phyloP scores from a whole-genome alignment of 257 asterid species.

The Solanum megistacrolobum region DNA sequence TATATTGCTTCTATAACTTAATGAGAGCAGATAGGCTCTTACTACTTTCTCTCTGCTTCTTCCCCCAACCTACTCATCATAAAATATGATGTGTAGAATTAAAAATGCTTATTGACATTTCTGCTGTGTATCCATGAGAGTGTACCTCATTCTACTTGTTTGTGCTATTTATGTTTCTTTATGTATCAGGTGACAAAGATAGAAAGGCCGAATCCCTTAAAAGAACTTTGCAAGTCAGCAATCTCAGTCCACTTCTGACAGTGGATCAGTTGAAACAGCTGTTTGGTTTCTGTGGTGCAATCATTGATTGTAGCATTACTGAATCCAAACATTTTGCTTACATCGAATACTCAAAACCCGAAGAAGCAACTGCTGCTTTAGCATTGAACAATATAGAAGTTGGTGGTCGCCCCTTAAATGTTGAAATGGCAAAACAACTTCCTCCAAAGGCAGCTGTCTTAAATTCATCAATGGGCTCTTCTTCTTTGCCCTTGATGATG shows the following conservation, averaged over 20 bases:
- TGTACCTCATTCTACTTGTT: background rate
- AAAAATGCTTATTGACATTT: background rate
- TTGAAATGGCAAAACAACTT: conserved; percentile 95
- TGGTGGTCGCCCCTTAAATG: conserved; percentile 92
- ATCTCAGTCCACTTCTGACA: conserved; percentile 81
- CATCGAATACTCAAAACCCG: conserved; percentile 81
- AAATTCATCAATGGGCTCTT: conserved; percentile 38
- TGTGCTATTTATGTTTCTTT: background rate
- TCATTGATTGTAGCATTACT: conserved; percentile 73
- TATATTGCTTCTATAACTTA: background rate
- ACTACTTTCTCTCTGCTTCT: background rate
- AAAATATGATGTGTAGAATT: background rate
- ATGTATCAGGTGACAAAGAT: conserved; percentile 37
- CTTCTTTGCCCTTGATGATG: conserved; percentile 75
- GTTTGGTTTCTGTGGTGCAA: conserved; percentile 75
- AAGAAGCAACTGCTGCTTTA: conserved; percentile 83
- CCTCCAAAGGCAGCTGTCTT: conserved; percentile 61
- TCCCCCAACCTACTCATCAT: background rate
- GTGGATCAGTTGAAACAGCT: conserved; percentile 94
- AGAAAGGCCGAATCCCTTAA: conserved; percentile 53
- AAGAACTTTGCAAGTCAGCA: conserved; percentile 87
- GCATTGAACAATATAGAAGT: conserved; percentile 93
- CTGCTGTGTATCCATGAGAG: background rate
- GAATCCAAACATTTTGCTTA: conserved; percentile 95
- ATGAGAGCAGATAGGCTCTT: background rate